Percentiles rank a stretch among this genome's conserved stretches.
Evolutionary conservation across 2,329 filamentous ascomycete species (phyloP).

Genomic region (Capronia americana): DNA sequence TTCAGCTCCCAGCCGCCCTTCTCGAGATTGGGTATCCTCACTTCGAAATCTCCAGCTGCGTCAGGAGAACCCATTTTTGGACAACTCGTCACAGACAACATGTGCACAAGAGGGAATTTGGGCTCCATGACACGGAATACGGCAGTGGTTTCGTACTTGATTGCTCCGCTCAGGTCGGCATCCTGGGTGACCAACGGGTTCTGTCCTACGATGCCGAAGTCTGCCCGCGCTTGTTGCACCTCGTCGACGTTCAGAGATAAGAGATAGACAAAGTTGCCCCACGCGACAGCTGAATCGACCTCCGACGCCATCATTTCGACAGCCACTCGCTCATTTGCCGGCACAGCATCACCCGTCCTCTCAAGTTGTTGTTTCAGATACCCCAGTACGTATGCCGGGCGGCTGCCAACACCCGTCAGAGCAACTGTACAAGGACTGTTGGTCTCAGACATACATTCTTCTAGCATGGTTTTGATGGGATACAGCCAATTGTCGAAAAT

Average conservation of each 20-base stretch:
- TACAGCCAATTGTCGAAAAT: neutral
- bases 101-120: neutral
- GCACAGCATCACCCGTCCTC: neutral
- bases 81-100: neutral
- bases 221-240: neutral
- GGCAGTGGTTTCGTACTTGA: neutral
- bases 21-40: neutral
- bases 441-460: neutral
- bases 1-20: neutral
- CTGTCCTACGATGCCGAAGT: neutral
- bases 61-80: neutral
- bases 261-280: neutral
- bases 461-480: neutral
- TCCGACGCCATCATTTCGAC: neutral
- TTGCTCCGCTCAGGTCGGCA: neutral
- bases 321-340: neutral
- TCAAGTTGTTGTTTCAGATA: neutral
- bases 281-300: neutral
- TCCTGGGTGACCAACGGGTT: neutral
- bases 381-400: neutral
- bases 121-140: neutral
- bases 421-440: neutral
- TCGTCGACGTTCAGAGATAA: neutral
- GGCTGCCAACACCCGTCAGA: constrained; percentile 8
- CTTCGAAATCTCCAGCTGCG: neutral